A percentile compares a stretch with the other conserved stretches of the same genome.
Evolutionary conservation across 441 rosid species (phyloP).

Genomic region (Isatis lusitanica): DNA sequence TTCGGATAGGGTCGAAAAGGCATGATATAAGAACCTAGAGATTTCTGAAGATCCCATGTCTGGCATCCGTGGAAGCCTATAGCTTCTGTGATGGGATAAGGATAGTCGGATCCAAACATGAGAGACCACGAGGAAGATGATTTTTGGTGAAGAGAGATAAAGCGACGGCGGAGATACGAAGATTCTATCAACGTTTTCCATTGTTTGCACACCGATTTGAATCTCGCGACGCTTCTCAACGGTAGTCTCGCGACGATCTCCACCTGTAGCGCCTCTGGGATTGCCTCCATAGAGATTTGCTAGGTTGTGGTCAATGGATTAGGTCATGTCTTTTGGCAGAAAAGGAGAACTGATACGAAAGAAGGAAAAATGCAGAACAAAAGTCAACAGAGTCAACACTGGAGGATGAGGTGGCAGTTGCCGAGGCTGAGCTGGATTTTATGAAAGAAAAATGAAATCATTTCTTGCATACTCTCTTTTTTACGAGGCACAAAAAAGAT

Average conservation of each 20-base stretch:
- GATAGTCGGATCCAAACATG: slow-evolving; percentile 7
- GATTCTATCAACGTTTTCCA: slow-evolving; percentile 18
- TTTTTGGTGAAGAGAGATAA: background rate
- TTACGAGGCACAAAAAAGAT: too few species aligned
- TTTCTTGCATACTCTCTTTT: too few species aligned
- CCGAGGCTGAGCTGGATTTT: too few species aligned
- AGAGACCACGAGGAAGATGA: slow-evolving; percentile 18
- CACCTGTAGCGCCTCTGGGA: background rate
- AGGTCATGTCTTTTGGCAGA: too few species aligned
- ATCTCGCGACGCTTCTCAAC: background rate
- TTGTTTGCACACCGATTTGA: slow-evolving; percentile 6
- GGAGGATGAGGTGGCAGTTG: too few species aligned
- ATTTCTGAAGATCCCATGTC: background rate
- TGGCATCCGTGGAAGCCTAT: slow-evolving; percentile 15
- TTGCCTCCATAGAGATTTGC: background rate
- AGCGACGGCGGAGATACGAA: background rate
- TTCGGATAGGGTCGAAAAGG: background rate
- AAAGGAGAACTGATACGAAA: too few species aligned
- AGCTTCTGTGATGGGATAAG: background rate
- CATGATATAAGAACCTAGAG: slow-evolving; percentile 1
- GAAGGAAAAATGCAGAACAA: too few species aligned
- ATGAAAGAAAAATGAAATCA: too few species aligned
- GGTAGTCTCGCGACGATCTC: slow-evolving; percentile 11
- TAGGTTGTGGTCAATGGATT: too few species aligned
- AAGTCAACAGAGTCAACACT: too few species aligned